Evolutionary conservation across 1,284 basidiomycete genomes (phyloP), one percentile per base, ranked within the genome.

Genomic region (Gomphus sp.): DNA sequence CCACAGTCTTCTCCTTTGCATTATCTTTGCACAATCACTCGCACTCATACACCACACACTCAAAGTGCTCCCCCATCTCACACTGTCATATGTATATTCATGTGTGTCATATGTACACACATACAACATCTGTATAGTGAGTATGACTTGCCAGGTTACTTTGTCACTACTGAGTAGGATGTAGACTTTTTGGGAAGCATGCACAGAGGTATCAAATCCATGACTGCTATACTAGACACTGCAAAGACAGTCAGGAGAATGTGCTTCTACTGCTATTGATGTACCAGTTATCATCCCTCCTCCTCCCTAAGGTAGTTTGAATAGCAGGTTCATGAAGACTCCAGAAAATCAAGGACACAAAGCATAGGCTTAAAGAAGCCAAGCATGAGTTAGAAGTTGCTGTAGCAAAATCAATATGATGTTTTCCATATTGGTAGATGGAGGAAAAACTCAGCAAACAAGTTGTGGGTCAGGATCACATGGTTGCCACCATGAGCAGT

Each of bases 391-490:
- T 97, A 18, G 93, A 96, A 63, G 89, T 90, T 33, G 89, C 93
- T 94, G 69, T 80, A 94, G 28, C 82, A 89, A 66, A 91, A 91
- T 25, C 81, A 91, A 62, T 95, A 84, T 67, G n/a, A n/a, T n/a
- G n/a, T n/a, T n/a, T n/a, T n/a, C 18, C n/a, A 39, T 56, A 11
- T 2, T 45, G 52, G 6, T 65, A 92, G 89, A 93, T 98, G 88
- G 95, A 97, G 69, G 84, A 91, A 39, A 74, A 79, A 1, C 77
- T 98, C 33, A 76, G 78, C 34, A 69, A 81, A 60, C 82, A 91
- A 0, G 89, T 98, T 14, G 87, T 97, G 5, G 93, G 94, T 0
- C 94, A 98, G 70, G 89, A 93, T 63, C 83, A 91, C 63, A 89
- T 91, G 41, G 80, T 98, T 14, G 70, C 77, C 1, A 80, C 91